Percentiles rank a stretch among this genome's conserved stretches.
phyloP scores from a whole-genome alignment of 2,329 filamentous ascomycete genomes.

The Phaeosphaeria sp. region DNA sequence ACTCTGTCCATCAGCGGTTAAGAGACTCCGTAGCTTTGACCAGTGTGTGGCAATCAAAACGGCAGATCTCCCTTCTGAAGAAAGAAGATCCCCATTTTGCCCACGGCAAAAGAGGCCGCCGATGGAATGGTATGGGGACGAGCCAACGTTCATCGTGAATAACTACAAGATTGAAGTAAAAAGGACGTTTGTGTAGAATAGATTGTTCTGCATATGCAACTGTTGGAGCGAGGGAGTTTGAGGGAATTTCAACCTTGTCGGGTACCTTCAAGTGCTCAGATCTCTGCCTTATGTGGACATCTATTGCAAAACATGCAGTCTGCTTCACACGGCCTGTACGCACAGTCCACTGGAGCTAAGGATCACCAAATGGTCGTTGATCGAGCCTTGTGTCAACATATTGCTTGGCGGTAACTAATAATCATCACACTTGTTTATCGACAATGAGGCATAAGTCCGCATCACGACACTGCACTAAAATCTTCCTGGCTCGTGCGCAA shows the following conservation, averaged over 20 bases:
- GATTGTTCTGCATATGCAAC: neutral
- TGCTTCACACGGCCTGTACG: no score
- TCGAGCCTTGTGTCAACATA: no score
- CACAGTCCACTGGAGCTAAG: no score
- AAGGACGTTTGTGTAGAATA: neutral
- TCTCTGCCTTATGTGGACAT: no score
- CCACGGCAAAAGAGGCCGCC: conserved; percentile 5
- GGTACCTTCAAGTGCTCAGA: no score
- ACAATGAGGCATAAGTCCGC: no score
- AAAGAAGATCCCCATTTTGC: conserved; percentile 3
- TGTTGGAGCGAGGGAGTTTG: neutral
- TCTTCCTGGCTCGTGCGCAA: no score
- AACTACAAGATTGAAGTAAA: neutral
- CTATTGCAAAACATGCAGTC: no score
- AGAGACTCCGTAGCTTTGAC: conserved; percentile 1
- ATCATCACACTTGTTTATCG: no score
- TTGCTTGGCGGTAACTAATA: no score
- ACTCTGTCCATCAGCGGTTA: neutral
- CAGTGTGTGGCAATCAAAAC: conserved; percentile 6
- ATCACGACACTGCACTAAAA: no score
- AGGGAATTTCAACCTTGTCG: neutral
- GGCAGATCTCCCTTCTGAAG: neutral
- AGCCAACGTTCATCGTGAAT: conserved; percentile 6
- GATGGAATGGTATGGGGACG: conserved; percentile 7
- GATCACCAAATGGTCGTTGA: no score